Conservation (phyloP, 2,329 filamentous ascomycete genomes). For the Diaporthe longicolla region DNA sequence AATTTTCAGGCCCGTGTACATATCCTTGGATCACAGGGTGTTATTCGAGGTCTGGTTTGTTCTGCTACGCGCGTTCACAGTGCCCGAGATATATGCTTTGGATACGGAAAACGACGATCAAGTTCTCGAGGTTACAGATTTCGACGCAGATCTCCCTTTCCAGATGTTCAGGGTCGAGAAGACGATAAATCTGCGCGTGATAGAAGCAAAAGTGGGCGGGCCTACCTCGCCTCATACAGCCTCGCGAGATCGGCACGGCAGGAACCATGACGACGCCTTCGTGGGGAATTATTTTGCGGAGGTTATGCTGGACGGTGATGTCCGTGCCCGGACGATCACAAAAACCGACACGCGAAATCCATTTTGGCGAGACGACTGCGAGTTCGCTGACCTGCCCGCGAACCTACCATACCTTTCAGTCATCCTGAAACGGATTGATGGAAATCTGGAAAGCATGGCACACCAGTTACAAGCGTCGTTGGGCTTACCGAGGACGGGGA, state of each 20-base stretch:
- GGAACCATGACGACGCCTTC: slow-evolving; percentile 59
- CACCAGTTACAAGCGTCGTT: slow-evolving; percentile 60
- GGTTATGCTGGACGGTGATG: slow-evolving; percentile 83
- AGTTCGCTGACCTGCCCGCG: slow-evolving; percentile 81
- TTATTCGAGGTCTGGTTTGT: slow-evolving; percentile 99
- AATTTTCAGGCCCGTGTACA: slow-evolving; percentile 88
- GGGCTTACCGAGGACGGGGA: slow-evolving; percentile 58
- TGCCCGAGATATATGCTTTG: slow-evolving; percentile 88
- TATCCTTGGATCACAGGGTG: slow-evolving; percentile 87
- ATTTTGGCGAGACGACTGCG: slow-evolving; percentile 86
- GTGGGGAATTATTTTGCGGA: slow-evolving; percentile 83
- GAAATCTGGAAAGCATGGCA: slow-evolving; percentile 61
- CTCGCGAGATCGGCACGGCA: slow-evolving; percentile 51
- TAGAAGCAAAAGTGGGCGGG: slow-evolving; percentile 73
- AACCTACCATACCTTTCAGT: slow-evolving; percentile 78
- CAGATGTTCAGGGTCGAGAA: slow-evolving; percentile 75
- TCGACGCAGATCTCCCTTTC: slow-evolving; percentile 56
- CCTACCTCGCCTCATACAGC: slow-evolving; percentile 47
- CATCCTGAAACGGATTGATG: slow-evolving; percentile 77
- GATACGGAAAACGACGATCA: slow-evolving; percentile 60
- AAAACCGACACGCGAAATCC: slow-evolving; percentile 80
- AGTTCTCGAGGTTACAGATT: slow-evolving; percentile 59
- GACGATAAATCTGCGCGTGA: slow-evolving; percentile 69
- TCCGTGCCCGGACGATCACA: slow-evolving; percentile 80
- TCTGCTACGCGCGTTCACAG: slow-evolving; percentile 88